phyloP scores from a whole-genome alignment of 306 rosid species.

The Castanea mollissima region DNA sequence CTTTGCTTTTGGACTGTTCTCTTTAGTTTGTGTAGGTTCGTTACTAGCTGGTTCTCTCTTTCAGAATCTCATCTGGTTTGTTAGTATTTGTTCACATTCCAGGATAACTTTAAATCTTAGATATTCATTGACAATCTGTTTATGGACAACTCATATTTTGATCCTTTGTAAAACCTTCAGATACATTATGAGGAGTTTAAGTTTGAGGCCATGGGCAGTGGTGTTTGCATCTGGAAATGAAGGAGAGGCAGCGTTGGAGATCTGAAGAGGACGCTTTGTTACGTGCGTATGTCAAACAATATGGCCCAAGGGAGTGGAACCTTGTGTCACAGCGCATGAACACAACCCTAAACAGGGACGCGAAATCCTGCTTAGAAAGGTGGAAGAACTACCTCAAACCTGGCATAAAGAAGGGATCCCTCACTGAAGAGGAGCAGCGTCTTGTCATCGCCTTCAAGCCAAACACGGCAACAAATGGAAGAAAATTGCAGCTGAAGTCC shows the following conservation, averaged over 20 bases:
- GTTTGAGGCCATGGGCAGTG: slow-evolving; percentile 51
- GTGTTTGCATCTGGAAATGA: slow-evolving; percentile 64
- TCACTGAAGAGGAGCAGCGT: slow-evolving; percentile 76
- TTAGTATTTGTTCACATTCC: background rate
- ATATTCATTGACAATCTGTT: background rate
- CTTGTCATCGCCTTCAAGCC: slow-evolving; percentile 73
- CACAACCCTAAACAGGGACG: slow-evolving; percentile 66
- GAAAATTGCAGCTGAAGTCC: slow-evolving; percentile 80
- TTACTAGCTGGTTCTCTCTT: background rate
- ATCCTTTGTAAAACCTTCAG: slow-evolving; percentile 31
- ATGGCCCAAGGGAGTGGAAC: slow-evolving; percentile 91
- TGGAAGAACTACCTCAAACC: slow-evolving; percentile 94
- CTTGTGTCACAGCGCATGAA: slow-evolving; percentile 89
- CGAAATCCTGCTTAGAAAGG: slow-evolving; percentile 85
- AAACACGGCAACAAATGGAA: slow-evolving; percentile 89
- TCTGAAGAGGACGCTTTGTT: slow-evolving; percentile 79
- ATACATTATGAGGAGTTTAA: slow-evolving; percentile 65
- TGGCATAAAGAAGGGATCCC: slow-evolving; percentile 79
- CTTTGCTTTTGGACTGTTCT: background rate
- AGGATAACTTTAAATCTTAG: background rate
- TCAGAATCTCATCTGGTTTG: background rate
- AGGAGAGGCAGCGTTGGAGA: slow-evolving; percentile 86
- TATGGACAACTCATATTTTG: slow-evolving; percentile 16
- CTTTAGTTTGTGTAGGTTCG: background rate
- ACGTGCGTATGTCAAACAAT: slow-evolving; percentile 75